phyloP scores from a whole-genome alignment of 2,329 filamentous ascomycete species.

The Colletotrichum musicola region DNA sequence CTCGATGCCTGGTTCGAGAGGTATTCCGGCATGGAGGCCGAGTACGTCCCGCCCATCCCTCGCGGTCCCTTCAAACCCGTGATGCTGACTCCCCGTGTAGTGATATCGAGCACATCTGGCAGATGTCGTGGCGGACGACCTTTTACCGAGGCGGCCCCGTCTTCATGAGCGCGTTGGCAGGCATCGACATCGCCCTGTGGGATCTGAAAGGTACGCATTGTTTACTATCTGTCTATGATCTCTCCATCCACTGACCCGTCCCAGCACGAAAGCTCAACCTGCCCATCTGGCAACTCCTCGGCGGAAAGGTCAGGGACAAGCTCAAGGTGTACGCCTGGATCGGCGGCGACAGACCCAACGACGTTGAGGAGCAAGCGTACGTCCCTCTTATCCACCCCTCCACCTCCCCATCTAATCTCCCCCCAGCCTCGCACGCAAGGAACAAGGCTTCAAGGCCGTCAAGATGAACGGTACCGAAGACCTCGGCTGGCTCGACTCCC shows the following conservation, averaged over 20 bases:
- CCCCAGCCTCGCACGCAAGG: constrained; percentile 64
- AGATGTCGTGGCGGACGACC: constrained; percentile 75
- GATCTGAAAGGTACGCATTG: constrained; percentile 71
- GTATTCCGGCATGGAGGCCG: constrained; percentile 76
- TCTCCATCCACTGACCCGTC: neutral
- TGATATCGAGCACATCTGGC: constrained; percentile 86
- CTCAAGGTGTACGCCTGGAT: constrained; percentile 84
- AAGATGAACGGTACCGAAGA: constrained; percentile 88
- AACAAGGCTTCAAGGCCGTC: constrained; percentile 74
- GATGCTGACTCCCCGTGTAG: constrained; percentile 51
- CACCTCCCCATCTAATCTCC: neutral
- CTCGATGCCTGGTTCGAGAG: constrained; percentile 74
- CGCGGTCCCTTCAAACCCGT: rapidly evolving
- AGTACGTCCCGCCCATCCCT: constrained; percentile 59
- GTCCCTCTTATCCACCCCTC: constrained; percentile 39
- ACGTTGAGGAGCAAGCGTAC: constrained; percentile 74
- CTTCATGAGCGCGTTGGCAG: constrained; percentile 83
- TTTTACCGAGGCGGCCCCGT: constrained; percentile 86
- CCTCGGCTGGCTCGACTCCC: constrained; percentile 81
- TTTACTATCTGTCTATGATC: no score
- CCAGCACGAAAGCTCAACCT: constrained; percentile 65
- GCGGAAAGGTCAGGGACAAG: constrained; percentile 78
- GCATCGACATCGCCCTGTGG: constrained; percentile 85
- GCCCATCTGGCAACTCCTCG: constrained; percentile 79
- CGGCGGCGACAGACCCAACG: constrained; percentile 77